A percentile compares a stretch with the other conserved stretches of the same genome.
Evolutionary conservation across 2,329 filamentous ascomycete genomes (phyloP).

Genomic region (Pseudocercospora vitis): DNA sequence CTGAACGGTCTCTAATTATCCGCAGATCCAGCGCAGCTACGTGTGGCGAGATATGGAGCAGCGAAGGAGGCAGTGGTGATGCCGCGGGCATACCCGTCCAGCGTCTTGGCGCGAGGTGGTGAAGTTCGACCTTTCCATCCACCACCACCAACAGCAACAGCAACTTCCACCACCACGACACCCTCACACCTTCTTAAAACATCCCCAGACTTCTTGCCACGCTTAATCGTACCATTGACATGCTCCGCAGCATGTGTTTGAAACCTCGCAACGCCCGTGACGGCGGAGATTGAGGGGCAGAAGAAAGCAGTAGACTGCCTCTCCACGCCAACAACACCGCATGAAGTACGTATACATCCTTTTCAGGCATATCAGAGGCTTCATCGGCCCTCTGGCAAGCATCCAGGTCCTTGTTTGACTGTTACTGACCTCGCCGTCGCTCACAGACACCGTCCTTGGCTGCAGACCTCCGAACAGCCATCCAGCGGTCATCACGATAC

Average conservation of each 20-base stretch:
- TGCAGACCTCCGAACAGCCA: not conserved
- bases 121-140: conserved; percentile 1
- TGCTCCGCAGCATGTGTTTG: not conserved
- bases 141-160: not conserved
- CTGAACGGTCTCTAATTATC: not conserved
- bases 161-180: conserved; percentile 4
- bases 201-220: not conserved
- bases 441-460: not conserved
- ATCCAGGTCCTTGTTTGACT: not conserved
- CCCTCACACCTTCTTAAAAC: not conserved
- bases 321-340: not conserved
- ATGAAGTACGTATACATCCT: not conserved
- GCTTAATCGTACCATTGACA: not conserved
- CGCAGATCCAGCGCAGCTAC: not conserved
- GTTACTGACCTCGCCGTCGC: not conserved
- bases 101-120: not conserved
- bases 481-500: not conserved
- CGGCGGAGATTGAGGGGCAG: not conserved
- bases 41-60: not conserved
- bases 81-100: not conserved
- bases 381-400: not conserved
- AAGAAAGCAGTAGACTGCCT: not conserved
- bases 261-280: not conserved
- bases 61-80: not conserved
- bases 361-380: not conserved